phyloP scores from a whole-genome alignment of 1,284 basidiomycete species.

The Vanrija sp. region DNA sequence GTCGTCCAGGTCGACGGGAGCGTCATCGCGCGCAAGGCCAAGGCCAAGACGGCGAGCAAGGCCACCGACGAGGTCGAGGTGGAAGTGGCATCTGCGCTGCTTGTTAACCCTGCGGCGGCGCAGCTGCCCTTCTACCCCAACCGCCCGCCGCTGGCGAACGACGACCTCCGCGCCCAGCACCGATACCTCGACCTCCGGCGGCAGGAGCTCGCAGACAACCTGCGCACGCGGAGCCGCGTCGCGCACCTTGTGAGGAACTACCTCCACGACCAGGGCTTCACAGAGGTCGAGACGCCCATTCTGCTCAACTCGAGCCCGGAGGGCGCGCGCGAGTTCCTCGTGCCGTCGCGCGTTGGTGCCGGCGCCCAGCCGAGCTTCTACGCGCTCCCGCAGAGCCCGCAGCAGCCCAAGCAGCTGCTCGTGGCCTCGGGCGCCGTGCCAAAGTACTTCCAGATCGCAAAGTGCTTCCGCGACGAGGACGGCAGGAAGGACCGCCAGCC shows the following conservation, averaged over 20 bases:
- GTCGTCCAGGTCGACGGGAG: slow-evolving; percentile 68
- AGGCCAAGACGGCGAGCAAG: slow-evolving; percentile 17
- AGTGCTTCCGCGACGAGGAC: slow-evolving; percentile 93
- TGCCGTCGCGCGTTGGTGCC: slow-evolving; percentile 65
- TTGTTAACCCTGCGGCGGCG: slow-evolving; percentile 72
- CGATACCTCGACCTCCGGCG: slow-evolving; percentile 86
- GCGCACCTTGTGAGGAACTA: slow-evolving; percentile 70
- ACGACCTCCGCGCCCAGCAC: slow-evolving; percentile 76
- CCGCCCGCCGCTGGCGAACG: slow-evolving; percentile 70
- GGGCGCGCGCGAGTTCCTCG: slow-evolving; percentile 89
- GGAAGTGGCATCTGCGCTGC: slow-evolving; percentile 61
- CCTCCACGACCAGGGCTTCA: slow-evolving; percentile 72
- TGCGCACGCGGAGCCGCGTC: slow-evolving; percentile 73
- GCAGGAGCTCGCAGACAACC: slow-evolving; percentile 65
- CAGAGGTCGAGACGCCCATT: slow-evolving; percentile 89
- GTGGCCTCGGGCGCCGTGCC: slow-evolving; percentile 87
- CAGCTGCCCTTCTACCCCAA: slow-evolving; percentile 77
- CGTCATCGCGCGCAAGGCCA: slow-evolving; percentile 61
- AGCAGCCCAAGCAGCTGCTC: slow-evolving; percentile 91
- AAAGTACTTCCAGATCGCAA: slow-evolving; percentile 86
- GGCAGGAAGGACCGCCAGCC: slow-evolving; percentile 91
- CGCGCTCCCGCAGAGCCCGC: slow-evolving; percentile 88
- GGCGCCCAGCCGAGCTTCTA: slow-evolving; percentile 63
- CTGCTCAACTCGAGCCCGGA: slow-evolving; percentile 90
- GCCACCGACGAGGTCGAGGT: slow-evolving; percentile 73